Evolutionary conservation across 2,329 filamentous ascomycete species (phyloP).

Genomic region (Claviceps monticola): DNA sequence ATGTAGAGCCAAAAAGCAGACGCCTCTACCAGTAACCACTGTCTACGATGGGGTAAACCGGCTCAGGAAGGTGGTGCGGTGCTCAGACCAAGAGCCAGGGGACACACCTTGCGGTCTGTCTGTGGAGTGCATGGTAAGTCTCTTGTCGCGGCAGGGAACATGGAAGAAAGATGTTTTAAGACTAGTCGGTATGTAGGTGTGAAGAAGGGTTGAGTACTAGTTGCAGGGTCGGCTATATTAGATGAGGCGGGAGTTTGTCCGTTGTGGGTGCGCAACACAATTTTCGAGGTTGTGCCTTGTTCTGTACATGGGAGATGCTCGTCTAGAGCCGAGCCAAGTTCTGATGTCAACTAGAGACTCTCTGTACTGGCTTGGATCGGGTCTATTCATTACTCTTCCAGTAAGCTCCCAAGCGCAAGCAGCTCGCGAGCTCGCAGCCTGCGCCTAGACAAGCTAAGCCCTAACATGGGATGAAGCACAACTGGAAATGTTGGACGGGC

Average conservation of each 20-base stretch:
- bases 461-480: constrained; percentile 4
- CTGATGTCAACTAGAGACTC: background rate
- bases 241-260: constrained; percentile 2
- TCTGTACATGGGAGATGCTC: too few relatives aligned
- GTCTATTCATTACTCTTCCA: background rate
- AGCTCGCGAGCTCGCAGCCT: background rate
- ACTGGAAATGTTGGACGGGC: constrained; percentile 1
- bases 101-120: constrained; percentile 11
- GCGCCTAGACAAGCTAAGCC: background rate
- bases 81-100: constrained; percentile 2
- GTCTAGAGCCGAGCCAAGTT: background rate
- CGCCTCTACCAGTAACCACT: background rate
- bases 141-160: constrained; percentile 3
- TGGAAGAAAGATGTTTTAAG: constrained; percentile 2
- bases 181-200: constrained; percentile 10
- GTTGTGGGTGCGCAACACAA: background rate
- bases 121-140: constrained; percentile 5
- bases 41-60: background rate
- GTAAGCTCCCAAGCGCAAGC: too few relatives aligned
- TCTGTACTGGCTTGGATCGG: background rate
- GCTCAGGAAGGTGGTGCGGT: background rate
- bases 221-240: constrained; percentile 18
- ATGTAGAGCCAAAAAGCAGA: background rate
- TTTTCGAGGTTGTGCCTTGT: background rate
- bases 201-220: constrained; percentile 13